Base-by-base conservation (phyloP, 805 yeast species). In the Candida sithepensis region DNA sequence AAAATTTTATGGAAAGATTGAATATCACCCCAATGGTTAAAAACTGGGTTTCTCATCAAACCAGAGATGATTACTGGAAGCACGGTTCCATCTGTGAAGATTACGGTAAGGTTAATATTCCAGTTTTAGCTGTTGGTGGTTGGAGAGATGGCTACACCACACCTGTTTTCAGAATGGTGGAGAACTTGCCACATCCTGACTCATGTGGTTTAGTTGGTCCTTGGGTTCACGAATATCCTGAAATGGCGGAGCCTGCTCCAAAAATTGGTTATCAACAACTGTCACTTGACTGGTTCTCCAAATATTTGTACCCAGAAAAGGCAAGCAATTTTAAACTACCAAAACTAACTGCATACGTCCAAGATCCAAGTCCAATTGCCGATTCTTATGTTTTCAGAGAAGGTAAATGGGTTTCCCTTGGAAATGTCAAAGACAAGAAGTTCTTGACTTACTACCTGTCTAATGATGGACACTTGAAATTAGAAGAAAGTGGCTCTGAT, bases 171-270 rank as follows among this genome's bases (percentile, higher is more conserved):
- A 62, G 76, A 55, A 69, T 73, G 73, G 65, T 63, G 37, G 65
- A 69, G 9, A 62, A 69, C 21, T 56, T 73, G 33, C 73, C 72
- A n/a, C 63, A 71, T 44, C 69, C 72, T n/a, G 56, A 68, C 28
- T 59, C 71, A 1, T 55, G 63, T 30, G 68, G 67, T 32, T 48
- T 73, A 14, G 65, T 73, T 53, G 77, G 77, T 20, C 78, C 77
- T 8, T 73, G 77, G 78, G 77, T 73, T 41, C 78, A 73, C 52
- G 77, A 73, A 51, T 73, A 65, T 55, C 78, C 77, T 3, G 77
- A 73, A 52, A 68, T 73, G 60, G 77, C 77, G 1, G 70, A 68
- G 30, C 77, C 77, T 6, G 63, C 65, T 9, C 77, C 78, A 28
- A 67, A 66, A 47, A 68, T 73, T 52, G 77, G 76, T 3, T 73